These are phyloP conservation scores for Acacia crassicarpa DNA, from an alignment of 306 rosid genomes.

Conservation along the genomic window DNA sequence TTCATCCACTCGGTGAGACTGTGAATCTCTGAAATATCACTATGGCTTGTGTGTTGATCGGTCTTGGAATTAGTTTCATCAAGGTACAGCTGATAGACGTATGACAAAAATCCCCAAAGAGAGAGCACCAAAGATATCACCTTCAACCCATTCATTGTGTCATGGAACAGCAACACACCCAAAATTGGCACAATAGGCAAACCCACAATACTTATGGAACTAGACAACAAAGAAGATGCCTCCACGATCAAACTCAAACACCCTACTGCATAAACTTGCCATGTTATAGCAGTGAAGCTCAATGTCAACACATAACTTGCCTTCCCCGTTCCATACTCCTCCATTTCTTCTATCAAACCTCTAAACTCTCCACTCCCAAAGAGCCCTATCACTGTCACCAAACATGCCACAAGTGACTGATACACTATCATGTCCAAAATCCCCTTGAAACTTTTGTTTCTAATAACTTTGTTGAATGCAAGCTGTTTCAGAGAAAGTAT, in stretches of 20 bases:
- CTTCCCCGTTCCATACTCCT: slow-evolving; percentile 37
- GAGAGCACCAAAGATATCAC: slow-evolving; percentile 45
- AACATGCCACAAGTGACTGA: slow-evolving; percentile 35
- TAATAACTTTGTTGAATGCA: slow-evolving; percentile 35
- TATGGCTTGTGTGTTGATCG: no score
- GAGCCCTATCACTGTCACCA: slow-evolving; percentile 36
- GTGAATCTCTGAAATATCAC: neutral
- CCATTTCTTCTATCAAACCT: slow-evolving; percentile 35
- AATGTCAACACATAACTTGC: slow-evolving; percentile 35
- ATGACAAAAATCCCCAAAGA: slow-evolving; percentile 53
- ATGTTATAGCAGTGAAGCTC: slow-evolving; percentile 37
- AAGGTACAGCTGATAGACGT: slow-evolving; percentile 42
- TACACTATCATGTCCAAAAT: slow-evolving; percentile 45
- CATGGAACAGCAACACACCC: slow-evolving; percentile 44
- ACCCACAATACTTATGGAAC: slow-evolving; percentile 40
- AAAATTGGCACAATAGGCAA: slow-evolving; percentile 48
- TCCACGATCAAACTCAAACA: slow-evolving; percentile 42
- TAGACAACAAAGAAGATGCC: slow-evolving; percentile 53
- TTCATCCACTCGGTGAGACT: neutral
- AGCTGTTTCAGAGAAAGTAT: slow-evolving; percentile 40
- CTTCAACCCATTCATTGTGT: slow-evolving; percentile 44
- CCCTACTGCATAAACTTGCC: slow-evolving; percentile 42
- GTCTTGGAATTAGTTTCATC: slow-evolving; percentile 14
- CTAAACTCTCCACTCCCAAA: slow-evolving; percentile 51
- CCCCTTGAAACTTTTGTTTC: slow-evolving; percentile 28